Percentiles rank a stretch among this genome's conserved stretches.
Evolutionary conservation across 768 basidiomycete genomes (phyloP).

Genomic region (Galerina marginata): DNA sequence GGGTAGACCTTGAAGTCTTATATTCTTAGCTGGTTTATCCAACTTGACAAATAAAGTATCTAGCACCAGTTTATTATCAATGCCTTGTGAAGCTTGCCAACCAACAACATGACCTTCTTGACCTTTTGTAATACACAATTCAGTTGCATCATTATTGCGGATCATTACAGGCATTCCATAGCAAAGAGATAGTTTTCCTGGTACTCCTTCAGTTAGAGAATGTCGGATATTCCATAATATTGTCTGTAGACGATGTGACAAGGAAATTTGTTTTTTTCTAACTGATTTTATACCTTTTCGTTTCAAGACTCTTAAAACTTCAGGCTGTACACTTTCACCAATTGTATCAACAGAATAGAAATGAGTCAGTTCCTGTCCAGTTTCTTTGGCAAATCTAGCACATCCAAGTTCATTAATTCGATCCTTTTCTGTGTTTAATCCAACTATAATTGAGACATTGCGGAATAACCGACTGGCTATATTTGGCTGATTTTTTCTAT

Average conservation of each 20-base stretch:
- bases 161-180: constrained; percentile 39
- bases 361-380: constrained; percentile 24
- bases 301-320: constrained; percentile 25
- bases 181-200: constrained; percentile 27
- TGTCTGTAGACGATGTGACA: too few relatives aligned
- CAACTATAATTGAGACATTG: constrained; percentile 39
- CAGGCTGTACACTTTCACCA: background rate
- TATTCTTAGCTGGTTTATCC: constrained; percentile 24
- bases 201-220: constrained; percentile 22
- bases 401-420: constrained; percentile 37
- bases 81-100: constrained; percentile 25
- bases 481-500: constrained; percentile 11
- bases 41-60: constrained; percentile 36
- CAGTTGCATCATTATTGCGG: constrained; percentile 40
- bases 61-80: constrained; percentile 19
- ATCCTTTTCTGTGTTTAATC: constrained; percentile 32
- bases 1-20: constrained; percentile 30
- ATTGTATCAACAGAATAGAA: constrained; percentile 31
- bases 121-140: constrained; percentile 41
- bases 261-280: constrained; percentile 35
- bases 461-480: constrained; percentile 24
- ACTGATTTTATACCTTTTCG: constrained; percentile 31
- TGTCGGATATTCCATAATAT: constrained; percentile 10
- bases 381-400: constrained; percentile 37
- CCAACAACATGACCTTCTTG: constrained; percentile 34